phyloP scores from a whole-genome alignment of 176 grass and related monocot species.

The Cenchrus purpureus region DNA sequence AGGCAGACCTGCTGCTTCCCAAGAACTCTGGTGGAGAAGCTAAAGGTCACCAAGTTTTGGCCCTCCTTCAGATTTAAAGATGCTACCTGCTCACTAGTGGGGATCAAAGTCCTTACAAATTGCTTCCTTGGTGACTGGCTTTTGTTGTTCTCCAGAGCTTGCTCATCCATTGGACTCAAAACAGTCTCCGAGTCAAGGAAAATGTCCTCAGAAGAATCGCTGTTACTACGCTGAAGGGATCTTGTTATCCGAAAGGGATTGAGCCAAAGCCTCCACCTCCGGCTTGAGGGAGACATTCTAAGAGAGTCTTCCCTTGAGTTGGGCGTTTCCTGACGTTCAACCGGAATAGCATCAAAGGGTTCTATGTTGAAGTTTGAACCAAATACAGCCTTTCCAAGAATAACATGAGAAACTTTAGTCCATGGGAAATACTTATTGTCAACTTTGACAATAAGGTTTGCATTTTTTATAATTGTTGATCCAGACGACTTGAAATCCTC shows the following conservation, averaged over 20 bases:
- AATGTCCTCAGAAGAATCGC: conserved; percentile 85
- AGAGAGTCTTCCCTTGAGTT: conserved; percentile 56
- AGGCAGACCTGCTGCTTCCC: conserved; percentile 85
- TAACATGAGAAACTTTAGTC: conserved; percentile 78
- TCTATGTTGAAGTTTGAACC: conserved; percentile 72
- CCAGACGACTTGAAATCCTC: conserved; percentile 84
- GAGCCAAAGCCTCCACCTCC: conserved; percentile 90
- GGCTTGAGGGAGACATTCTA: conserved; percentile 68
- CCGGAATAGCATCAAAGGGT: conserved; percentile 68
- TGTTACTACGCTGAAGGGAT: conserved; percentile 87
- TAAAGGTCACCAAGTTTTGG: conserved; percentile 93
- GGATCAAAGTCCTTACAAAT: conserved; percentile 90
- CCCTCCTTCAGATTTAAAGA: conserved; percentile 93
- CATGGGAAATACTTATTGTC: conserved; percentile 77
- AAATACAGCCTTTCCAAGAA: conserved; percentile 91
- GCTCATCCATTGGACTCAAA: conserved; percentile 77
- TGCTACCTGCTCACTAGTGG: conserved; percentile 95
- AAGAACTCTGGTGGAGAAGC: conserved; percentile 90
- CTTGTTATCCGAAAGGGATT: conserved; percentile 87
- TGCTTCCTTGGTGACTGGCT: conserved; percentile 83
- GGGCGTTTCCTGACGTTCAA: conserved; percentile 59
- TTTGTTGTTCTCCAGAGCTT: conserved; percentile 59
- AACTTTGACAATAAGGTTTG: conserved; percentile 85
- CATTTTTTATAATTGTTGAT: conserved; percentile 77
- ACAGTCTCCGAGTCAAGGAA: conserved; percentile 90